Base-by-base conservation (phyloP, 305 asterid genomes). In the Fraxinus greggii region DNA sequence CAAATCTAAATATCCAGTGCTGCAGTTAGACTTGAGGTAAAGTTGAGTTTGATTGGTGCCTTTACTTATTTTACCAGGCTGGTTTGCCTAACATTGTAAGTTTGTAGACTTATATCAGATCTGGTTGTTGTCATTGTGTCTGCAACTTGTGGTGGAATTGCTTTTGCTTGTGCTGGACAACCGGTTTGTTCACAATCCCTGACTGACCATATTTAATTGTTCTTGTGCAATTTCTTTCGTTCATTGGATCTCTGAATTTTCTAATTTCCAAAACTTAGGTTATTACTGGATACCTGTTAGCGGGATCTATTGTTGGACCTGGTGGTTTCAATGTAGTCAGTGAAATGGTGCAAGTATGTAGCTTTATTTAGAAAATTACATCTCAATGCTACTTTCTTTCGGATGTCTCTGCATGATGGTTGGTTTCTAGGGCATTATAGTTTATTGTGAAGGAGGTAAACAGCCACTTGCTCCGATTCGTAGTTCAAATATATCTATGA, bases 141-240 rank as follows among this genome's bases (percentile, higher is more conserved):
- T 89, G 99, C 99, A 80, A 93, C 99, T 78, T 93, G 98, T 78
- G 99, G 99, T 82, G 99, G 99, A 83, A 94, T 97, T 86, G 98
- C 98, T 63, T 97, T 97, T 87, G 98, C 99, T 83, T 94, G 98
- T 92, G 97, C 98, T 81, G 99, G 99, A 81, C 99, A 96, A 86
- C 99, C 99, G 90, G 99, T 96, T 65, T 84, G 93, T 76, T 87
- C 76, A 81, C 85, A 45, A 45, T 74, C 85, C 82, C 78, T 80
- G 78, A 80, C 54, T 70, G 7, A 76, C 33, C 84, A 21, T 23
- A 40, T 76, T 19, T 65, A 78, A 54, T 61, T 78, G 65, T 63
- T 29, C 15, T 76, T 72, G 42, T 40, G 70, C 77, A 48, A 73
- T 48, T 32, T 73, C 56, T 84, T 83, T 40, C 5, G 21, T 75